These are phyloP conservation scores for Sisymbrium irio DNA, from an alignment of 345 rosid genomes.

Conservation along the genomic window DNA sequence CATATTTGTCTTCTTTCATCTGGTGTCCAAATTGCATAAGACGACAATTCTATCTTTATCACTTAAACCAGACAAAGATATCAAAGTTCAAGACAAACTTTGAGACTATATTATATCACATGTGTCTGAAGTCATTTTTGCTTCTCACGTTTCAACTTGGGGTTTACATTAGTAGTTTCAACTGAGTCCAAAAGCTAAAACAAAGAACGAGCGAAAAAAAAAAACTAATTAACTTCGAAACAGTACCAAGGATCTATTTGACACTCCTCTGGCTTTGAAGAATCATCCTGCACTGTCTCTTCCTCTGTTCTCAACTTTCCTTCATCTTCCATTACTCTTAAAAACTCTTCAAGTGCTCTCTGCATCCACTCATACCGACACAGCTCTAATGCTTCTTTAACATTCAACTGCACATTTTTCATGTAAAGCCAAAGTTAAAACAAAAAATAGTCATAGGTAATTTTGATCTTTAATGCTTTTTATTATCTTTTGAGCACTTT, in stretches of 20 bases:
- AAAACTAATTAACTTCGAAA: slow-evolving; percentile 30
- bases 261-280: slow-evolving; percentile 24
- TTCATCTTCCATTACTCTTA: slow-evolving; percentile 36
- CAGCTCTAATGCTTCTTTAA: slow-evolving; percentile 52
- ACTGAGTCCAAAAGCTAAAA: slow-evolving; percentile 15
- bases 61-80: slow-evolving; percentile 24
- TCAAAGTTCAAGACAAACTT: slow-evolving; percentile 8
- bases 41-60: slow-evolving; percentile 18
- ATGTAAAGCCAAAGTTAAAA: not conserved
- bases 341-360: slow-evolving; percentile 53
- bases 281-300: slow-evolving; percentile 35
- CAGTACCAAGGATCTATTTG: slow-evolving; percentile 30
- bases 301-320: slow-evolving; percentile 23
- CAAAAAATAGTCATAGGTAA: not conserved
- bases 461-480: not conserved
- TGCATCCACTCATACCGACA: slow-evolving; percentile 94
- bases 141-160: slow-evolving; percentile 9
- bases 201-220: not conserved
- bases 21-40: slow-evolving; percentile 18
- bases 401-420: slow-evolving; percentile 48
- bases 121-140: slow-evolving; percentile 12
- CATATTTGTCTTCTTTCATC: slow-evolving; percentile 23
- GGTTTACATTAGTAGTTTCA: slow-evolving; percentile 17
- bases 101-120: not conserved
- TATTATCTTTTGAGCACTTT: not conserved